Evolutionary conservation across 441 rosid species (phyloP).

Genomic region (Jatropha multifida): DNA sequence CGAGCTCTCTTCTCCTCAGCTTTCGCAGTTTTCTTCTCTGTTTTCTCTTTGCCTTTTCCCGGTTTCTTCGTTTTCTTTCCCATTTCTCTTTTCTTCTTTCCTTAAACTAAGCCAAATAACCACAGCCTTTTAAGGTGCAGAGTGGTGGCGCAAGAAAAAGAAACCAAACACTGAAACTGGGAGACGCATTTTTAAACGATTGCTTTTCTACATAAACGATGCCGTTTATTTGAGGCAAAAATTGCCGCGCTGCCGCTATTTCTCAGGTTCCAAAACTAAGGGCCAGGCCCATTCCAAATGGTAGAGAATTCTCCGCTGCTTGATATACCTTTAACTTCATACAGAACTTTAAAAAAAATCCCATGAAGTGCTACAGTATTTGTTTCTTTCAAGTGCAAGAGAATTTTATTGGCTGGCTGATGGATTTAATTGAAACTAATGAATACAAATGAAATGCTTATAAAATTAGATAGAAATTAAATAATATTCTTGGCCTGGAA

Average conservation of each 20-base stretch:
- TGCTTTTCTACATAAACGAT: neutral
- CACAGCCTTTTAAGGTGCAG: neutral
- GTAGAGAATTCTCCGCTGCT: too few relatives aligned
- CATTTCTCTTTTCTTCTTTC: constrained; percentile 31
- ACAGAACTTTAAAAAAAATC: too few relatives aligned
- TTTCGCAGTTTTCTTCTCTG: constrained; percentile 81
- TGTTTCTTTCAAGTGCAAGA: too few relatives aligned
- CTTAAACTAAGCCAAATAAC: neutral
- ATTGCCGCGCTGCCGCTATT: neutral
- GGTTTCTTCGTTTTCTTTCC: constrained; percentile 95
- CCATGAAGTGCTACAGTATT: too few relatives aligned
- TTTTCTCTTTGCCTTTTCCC: constrained; percentile 91
- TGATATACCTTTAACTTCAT: too few relatives aligned
- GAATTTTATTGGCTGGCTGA: too few relatives aligned
- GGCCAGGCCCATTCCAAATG: neutral
- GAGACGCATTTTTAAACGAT: neutral
- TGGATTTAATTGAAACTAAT: too few relatives aligned
- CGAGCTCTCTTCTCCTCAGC: constrained; percentile 91
- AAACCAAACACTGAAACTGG: neutral
- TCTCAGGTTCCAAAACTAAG: too few relatives aligned
- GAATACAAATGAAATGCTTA: too few relatives aligned
- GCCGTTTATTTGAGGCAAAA: neutral
- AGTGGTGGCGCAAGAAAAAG: neutral
- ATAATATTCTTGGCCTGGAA: too few relatives aligned
- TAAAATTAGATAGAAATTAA: too few relatives aligned